Evolutionary conservation across 1,284 basidiomycete genomes (phyloP).

Genomic region (Ceratobasidium theobromae): DNA sequence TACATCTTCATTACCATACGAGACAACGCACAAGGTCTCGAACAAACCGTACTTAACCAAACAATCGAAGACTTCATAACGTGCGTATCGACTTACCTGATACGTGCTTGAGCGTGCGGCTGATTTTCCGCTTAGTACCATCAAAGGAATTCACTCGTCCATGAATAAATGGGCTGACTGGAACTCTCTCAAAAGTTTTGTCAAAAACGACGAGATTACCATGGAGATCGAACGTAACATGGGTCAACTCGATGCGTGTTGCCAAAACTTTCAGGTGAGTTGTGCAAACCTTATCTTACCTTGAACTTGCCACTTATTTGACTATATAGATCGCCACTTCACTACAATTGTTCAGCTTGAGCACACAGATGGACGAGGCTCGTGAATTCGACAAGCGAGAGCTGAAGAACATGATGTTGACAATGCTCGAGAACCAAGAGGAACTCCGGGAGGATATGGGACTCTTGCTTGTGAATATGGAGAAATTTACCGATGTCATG

Average conservation of each 20-base stretch:
- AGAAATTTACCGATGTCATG: conserved; percentile 24
- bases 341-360: conserved; percentile 6
- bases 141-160: conserved; percentile 19
- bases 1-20: conserved; percentile 23
- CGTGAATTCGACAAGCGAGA: neutral
- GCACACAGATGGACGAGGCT: conserved; percentile 4
- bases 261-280: conserved; percentile 23
- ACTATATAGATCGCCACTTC: neutral
- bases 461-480: conserved; percentile 6
- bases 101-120: neutral
- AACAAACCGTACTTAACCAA: conserved; percentile 2
- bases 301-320: neutral
- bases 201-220: conserved; percentile 23
- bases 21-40: conserved; percentile 10
- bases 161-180: conserved; percentile 29
- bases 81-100: neutral
- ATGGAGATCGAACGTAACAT: conserved; percentile 11
- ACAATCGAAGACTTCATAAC: conserved; percentile 11
- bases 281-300: neutral
- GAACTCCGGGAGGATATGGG: conserved; percentile 12
- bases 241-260: conserved; percentile 11
- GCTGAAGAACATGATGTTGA: neutral
- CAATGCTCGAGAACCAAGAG: conserved; percentile 18
- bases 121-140: neutral
- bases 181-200: conserved; percentile 2